phyloP scores from a whole-genome alignment of 805 yeast species.

The Wickerhamiella cacticola region DNA sequence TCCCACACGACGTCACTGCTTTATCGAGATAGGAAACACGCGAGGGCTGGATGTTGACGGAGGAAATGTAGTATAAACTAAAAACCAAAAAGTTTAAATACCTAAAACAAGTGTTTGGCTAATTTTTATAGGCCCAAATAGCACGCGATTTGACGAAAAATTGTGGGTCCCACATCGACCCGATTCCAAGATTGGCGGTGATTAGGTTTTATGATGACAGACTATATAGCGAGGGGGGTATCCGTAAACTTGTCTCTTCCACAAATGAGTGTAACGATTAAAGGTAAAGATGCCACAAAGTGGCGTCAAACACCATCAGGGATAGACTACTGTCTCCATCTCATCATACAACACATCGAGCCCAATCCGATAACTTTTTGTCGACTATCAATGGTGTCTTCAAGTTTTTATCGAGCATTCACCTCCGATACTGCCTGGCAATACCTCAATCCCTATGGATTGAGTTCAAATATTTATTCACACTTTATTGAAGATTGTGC shows the following conservation, averaged over 20 bases:
- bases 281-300: neutral
- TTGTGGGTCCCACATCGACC: constrained; percentile 4
- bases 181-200: neutral
- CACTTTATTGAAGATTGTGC: neutral
- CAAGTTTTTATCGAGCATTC: neutral
- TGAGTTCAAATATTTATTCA: neutral
- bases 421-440: neutral
- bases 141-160: too few relatives aligned
- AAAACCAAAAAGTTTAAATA: too few relatives aligned
- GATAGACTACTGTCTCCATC: neutral
- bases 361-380: neutral
- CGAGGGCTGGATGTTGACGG: neutral
- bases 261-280: neutral
- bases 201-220: constrained; percentile 1
- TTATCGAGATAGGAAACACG: neutral
- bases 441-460: neutral
- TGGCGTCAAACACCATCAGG: neutral
- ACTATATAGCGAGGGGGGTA: constrained; percentile 1
- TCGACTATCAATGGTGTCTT: neutral
- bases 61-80: too few relatives aligned
- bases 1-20: neutral
- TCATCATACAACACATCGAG: neutral
- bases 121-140: too few relatives aligned
- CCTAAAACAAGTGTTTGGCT: too few relatives aligned
- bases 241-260: too few relatives aligned